Base-by-base conservation (phyloP, 1,139 yeast species). In the Saccharomyces hybrid region DNA sequence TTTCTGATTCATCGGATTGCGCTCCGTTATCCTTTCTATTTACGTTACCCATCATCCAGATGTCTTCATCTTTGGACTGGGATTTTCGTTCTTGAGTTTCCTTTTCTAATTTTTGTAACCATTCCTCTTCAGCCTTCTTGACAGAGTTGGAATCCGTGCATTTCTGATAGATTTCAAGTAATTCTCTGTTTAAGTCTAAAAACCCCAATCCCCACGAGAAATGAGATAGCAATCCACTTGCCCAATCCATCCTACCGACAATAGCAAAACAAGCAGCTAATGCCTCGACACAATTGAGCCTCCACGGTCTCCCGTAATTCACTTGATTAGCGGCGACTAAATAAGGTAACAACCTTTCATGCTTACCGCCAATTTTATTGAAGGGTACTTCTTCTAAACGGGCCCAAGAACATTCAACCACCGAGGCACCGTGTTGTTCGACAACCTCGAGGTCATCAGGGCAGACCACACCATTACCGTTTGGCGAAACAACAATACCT, bases 391-490 rank as follows among this genome's bases (percentile, higher is more conserved):
- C 99, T 55, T 90, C 96, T 24, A 95, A 71, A 58, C 98, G 75
- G 0, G 99, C 99, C 99, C 99, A 93, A 1, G 97, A 90, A 71
- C 98, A 93, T 69, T 93, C 99, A 1, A 93, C 99, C 7, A 93
- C 99, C 0, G 99, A 97, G 11, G 91, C 95, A 34, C 99, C 99
- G 53, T 76, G 71, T 48, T 77, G 76, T 64, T 87, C 96, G 0
- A 91, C 96, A 19, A 88, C 77, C 54, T 82, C 88, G 47, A 73
- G 67, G 70, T 93, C 99, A 61, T 88, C 77, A 0, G 99, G 99
- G 70, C 97, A 89, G 1, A 93, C 97, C 1, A 90, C 95, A 2
- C 82, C 79, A 64, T 84, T 86, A 11, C 98, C 99, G 67, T 89
- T 90, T 0, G 99, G 99, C 54, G 97, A 84, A 2, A 93, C 96